phyloP scores from a whole-genome alignment of 192 early-diverging fungal genomes.

The Rhizoclosmatium globosum region DNA sequence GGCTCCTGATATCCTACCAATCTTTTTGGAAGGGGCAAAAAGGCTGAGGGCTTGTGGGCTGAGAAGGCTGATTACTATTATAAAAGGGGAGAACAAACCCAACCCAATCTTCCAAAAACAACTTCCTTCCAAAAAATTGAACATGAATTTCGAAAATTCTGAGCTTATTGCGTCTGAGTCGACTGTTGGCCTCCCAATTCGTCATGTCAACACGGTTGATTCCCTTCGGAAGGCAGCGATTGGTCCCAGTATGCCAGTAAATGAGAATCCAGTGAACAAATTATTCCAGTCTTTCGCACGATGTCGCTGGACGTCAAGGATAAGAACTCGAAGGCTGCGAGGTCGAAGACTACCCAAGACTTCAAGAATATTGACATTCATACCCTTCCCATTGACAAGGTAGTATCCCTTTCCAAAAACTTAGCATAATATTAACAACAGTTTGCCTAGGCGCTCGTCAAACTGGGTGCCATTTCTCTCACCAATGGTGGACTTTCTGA shows the following conservation, averaged over 20 bases:
- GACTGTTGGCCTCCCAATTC: constrained; percentile 1
- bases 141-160: too few species aligned
- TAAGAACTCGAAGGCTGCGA: background rate
- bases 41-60: too few species aligned
- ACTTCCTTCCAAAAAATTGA: too few species aligned
- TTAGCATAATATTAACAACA: too few species aligned
- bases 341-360: background rate
- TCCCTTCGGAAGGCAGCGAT: background rate
- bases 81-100: too few species aligned
- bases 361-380: constrained; percentile 22
- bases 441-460: background rate
- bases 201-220: constrained; percentile 1
- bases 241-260: background rate
- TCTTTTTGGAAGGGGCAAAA: too few species aligned
- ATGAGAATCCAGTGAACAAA: constrained; percentile 11
- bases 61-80: too few species aligned
- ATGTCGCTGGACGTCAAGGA: constrained; percentile 20
- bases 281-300: constrained; percentile 32
- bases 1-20: too few species aligned
- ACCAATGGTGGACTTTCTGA: constrained; percentile 13
- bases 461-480: background rate
- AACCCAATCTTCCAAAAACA: too few species aligned
- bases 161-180: background rate
- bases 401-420: background rate
- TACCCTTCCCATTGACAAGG: constrained; percentile 3